phyloP scores from a whole-genome alignment of 129 eudicot genomes.

The Sambucus nigra region DNA sequence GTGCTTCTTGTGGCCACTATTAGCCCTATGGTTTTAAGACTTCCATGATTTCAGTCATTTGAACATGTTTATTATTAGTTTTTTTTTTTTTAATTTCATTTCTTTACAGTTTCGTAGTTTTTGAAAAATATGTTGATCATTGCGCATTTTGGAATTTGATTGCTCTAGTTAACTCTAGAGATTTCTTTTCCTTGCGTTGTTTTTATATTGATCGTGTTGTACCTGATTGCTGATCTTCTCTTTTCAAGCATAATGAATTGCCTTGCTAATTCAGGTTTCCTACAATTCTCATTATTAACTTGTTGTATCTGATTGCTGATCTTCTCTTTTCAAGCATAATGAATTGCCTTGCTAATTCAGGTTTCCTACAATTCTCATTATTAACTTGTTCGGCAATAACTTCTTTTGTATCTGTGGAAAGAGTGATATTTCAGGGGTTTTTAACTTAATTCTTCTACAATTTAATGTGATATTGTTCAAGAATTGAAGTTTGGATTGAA shows the following conservation, averaged over 20 bases:
- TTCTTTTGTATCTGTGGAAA: no score
- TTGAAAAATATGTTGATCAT: neutral
- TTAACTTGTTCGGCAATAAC: no score
- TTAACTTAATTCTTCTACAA: no score
- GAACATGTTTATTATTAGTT: slow-evolving; percentile 13
- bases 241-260: no score
- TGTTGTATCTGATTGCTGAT: neutral
- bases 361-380: no score
- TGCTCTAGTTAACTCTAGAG: neutral
- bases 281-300: no score
- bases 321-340: neutral
- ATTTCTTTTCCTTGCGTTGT: neutral
- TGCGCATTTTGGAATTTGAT: neutral
- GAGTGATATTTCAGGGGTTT: no score
- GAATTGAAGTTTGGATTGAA: no score
- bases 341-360: no score
- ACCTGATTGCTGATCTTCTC: neutral
- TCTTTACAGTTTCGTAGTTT: neutral
- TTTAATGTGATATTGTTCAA: no score
- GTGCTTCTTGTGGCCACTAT: slow-evolving; percentile 41
- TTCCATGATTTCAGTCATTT: slow-evolving; percentile 25
- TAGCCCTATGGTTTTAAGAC: slow-evolving; percentile 30
- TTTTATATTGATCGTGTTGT: neutral
- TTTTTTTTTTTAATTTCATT: neutral
- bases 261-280: no score